These are phyloP conservation scores for Fusarium verrucosum DNA, from an alignment of 2,329 filamentous ascomycete species.

Conservation along the genomic window DNA sequence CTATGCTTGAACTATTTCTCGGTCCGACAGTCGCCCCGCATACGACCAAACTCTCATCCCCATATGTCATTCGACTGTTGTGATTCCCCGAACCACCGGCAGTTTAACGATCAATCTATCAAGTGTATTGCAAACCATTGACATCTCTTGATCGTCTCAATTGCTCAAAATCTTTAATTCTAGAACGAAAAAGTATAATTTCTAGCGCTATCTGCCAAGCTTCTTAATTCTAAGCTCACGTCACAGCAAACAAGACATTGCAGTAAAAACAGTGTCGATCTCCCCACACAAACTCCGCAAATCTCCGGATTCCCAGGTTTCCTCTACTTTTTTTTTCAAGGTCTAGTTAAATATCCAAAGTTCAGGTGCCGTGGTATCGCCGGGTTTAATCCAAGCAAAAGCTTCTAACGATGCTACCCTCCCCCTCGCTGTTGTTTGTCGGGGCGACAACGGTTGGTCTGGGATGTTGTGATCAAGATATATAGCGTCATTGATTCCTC, in stretches of 20 bases:
- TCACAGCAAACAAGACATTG: constrained; percentile 27
- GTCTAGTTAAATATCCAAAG: not conserved
- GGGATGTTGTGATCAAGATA: not conserved
- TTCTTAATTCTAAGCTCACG: constrained; percentile 17
- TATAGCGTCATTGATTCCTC: constrained; percentile 22
- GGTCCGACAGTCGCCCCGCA: constrained; percentile 18
- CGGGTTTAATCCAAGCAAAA: constrained; percentile 6
- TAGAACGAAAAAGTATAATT: constrained; percentile 3
- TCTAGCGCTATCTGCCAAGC: constrained; percentile 26
- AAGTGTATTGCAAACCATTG: not conserved
- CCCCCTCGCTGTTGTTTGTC: constrained; percentile 17
- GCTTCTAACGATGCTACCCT: constrained; percentile 26
- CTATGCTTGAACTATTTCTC: constrained; percentile 2
- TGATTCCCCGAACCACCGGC: not conserved
- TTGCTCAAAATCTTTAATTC: not conserved
- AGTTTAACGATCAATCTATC: no score
- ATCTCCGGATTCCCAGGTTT: constrained; percentile 31
- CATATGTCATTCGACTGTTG: constrained; percentile 17
- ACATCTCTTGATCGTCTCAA: not conserved
- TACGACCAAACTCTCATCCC: not conserved
- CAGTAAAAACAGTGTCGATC: constrained; percentile 23
- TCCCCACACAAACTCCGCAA: constrained; percentile 37
- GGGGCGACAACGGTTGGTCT: constrained; percentile 14
- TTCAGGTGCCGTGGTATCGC: constrained; percentile 32
- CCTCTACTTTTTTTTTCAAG: constrained; percentile 1